Conservation (phyloP, 1,139 yeast genomes). For the Protomyces inouyei region DNA sequence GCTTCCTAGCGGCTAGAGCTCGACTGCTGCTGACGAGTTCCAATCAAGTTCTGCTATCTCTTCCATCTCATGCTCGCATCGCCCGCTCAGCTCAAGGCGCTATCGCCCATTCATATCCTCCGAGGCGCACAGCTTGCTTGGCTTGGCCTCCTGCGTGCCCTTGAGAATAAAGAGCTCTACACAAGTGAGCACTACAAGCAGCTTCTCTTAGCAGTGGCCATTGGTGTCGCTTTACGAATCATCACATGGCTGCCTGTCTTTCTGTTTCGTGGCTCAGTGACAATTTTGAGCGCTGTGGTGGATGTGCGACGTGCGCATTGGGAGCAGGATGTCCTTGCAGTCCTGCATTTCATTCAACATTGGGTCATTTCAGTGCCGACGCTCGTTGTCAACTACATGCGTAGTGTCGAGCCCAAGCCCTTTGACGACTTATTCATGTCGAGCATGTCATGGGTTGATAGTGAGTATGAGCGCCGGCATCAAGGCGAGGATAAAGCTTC, state of each 20-base stretch:
- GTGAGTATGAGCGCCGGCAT: slow-evolving; percentile 4
- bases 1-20: too few species aligned
- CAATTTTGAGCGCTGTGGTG: not conserved
- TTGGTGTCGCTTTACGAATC: not conserved
- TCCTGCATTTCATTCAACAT: not conserved
- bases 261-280: not conserved
- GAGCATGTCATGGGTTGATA: not conserved
- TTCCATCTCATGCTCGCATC: not conserved
- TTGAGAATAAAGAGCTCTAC: slow-evolving; percentile 46
- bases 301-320: not conserved
- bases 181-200: slow-evolving; percentile 26
- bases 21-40: too few species aligned
- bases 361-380: slow-evolving; percentile 5
- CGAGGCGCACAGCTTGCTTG: slow-evolving; percentile 55
- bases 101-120: slow-evolving; percentile 35
- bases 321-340: not conserved
- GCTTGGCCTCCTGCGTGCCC: slow-evolving; percentile 49
- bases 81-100: slow-evolving; percentile 7
- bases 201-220: not conserved
- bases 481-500: slow-evolving; percentile 1
- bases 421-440: slow-evolving; percentile 5
- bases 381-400: not conserved
- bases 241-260: not conserved
- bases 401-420: slow-evolving; percentile 2
- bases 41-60: not conserved